Evolutionary conservation across 2,329 filamentous ascomycete species (phyloP).

Genomic region (Amesomyces nigricolor): DNA sequence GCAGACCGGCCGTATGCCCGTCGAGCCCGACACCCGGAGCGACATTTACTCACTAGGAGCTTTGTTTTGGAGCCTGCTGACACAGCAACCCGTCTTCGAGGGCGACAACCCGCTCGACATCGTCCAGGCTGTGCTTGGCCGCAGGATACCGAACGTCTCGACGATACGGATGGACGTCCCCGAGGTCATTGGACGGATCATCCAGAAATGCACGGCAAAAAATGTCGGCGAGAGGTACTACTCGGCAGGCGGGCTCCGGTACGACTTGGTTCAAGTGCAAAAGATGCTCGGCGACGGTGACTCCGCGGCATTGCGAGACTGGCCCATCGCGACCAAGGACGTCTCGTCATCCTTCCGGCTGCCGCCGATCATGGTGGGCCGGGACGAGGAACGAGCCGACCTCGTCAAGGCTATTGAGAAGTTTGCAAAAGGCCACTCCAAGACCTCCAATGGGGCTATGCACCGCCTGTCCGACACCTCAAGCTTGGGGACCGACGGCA

Average conservation of each 20-base stretch:
- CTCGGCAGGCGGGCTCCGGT: slow-evolving; percentile 77
- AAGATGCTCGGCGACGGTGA: slow-evolving; percentile 72
- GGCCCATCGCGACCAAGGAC: slow-evolving; percentile 75
- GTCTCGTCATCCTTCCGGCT: slow-evolving; percentile 89
- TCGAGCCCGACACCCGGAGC: slow-evolving; percentile 84
- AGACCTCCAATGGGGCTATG: slow-evolving; percentile 38
- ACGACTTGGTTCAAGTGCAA: slow-evolving; percentile 71
- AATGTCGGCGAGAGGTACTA: slow-evolving; percentile 84
- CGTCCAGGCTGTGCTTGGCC: slow-evolving; percentile 80
- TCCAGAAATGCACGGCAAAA: slow-evolving; percentile 89
- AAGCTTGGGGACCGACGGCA: slow-evolving; percentile 45
- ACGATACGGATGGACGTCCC: slow-evolving; percentile 76
- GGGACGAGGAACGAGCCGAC: slow-evolving; percentile 63
- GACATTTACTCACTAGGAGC: slow-evolving; percentile 92
- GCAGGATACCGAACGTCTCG: slow-evolving; percentile 70
- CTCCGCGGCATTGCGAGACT: slow-evolving; percentile 61
- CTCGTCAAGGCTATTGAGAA: slow-evolving; percentile 72
- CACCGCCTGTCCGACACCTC: slow-evolving; percentile 51
- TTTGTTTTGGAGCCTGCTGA: slow-evolving; percentile 79
- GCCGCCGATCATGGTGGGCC: slow-evolving; percentile 74
- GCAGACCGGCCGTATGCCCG: slow-evolving; percentile 87
- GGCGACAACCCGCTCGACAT: slow-evolving; percentile 80
- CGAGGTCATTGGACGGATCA: slow-evolving; percentile 72
- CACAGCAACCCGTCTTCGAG: slow-evolving; percentile 73
- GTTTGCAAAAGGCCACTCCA: slow-evolving; percentile 60